Conservation (phyloP, 768 basidiomycete species). For the Suillus alpinus region DNA sequence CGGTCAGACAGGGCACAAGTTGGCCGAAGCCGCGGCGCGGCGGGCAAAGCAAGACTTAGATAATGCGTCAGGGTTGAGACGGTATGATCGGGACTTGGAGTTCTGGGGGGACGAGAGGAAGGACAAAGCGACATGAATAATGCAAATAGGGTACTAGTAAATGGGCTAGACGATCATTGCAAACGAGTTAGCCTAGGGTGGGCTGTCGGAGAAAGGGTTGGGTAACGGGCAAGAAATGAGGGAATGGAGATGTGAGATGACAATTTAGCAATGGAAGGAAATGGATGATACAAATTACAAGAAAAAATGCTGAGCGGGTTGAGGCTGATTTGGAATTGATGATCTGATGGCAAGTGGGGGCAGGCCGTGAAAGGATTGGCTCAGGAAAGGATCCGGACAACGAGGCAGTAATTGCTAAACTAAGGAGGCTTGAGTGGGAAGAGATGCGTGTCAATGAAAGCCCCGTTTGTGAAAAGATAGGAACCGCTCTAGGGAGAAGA, state of each 20-base stretch:
- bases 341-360: constrained; percentile 7
- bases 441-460: constrained; percentile 22
- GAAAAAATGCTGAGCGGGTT: constrained; percentile 5
- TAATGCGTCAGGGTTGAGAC: constrained; percentile 19
- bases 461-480: constrained; percentile 16
- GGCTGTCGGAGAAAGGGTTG: constrained; percentile 9
- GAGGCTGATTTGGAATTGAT: constrained; percentile 1
- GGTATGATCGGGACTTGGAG: constrained; percentile 4
- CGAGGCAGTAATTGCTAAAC: constrained; percentile 6
- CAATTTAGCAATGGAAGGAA: constrained; percentile 5
- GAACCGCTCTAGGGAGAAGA: constrained; percentile 12
- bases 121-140: constrained; percentile 20
- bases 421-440: constrained; percentile 18
- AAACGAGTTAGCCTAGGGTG: not conserved
- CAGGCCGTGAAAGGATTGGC: constrained; percentile 9
- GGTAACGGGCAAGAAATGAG: constrained; percentile 23
- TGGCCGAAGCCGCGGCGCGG: constrained; percentile 28
- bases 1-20: constrained; percentile 1
- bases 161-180: constrained; percentile 6
- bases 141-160: constrained; percentile 28
- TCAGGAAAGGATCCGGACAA: constrained; percentile 13
- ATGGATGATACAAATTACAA: constrained; percentile 3
- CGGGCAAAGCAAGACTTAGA: constrained; percentile 7
- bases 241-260: constrained; percentile 6
- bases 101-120: constrained; percentile 1